A percentile compares a stretch with the other conserved stretches of the same genome.
Conservation (phyloP, 371 early-diverging fungal genomes). For the Lichtheimia ornata region DNA sequence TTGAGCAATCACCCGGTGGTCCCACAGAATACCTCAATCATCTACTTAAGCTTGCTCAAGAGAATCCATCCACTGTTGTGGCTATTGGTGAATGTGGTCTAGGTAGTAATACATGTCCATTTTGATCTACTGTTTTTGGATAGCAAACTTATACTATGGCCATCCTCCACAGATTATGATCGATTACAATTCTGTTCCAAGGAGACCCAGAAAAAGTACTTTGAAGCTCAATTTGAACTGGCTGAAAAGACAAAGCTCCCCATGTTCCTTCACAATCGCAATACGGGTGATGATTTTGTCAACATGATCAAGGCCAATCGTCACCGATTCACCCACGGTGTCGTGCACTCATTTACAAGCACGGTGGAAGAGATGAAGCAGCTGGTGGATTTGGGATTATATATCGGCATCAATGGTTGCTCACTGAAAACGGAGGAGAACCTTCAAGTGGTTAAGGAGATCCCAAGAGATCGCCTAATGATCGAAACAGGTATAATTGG, state of each 20-base stretch:
- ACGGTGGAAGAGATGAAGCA: conserved; percentile 74
- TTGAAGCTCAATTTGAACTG: conserved; percentile 81
- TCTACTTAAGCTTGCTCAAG: conserved; percentile 47
- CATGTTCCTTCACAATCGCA: conserved; percentile 88
- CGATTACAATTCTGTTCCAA: conserved; percentile 82
- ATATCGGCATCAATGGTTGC: conserved; percentile 98
- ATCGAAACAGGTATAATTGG: conserved; percentile 79
- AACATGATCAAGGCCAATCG: conserved; percentile 65
- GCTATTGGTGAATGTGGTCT: conserved; percentile 95
- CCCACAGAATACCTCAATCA: conserved; percentile 64
- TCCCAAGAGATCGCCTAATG: conserved; percentile 86
- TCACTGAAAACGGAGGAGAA: conserved; percentile 91
- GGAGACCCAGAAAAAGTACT: conserved; percentile 76
- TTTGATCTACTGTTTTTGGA: background rate
- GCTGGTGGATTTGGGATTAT: conserved; percentile 78
- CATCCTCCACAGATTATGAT: conserved; percentile 75
- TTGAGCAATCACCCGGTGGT: conserved; percentile 54
- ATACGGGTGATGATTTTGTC: conserved; percentile 68
- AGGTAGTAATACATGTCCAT: conserved; percentile 30
- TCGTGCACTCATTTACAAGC: conserved; percentile 96
- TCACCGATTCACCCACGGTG: conserved; percentile 71
- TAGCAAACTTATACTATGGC: background rate
- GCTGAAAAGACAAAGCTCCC: conserved; percentile 77
- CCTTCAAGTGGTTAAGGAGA: conserved; percentile 72
- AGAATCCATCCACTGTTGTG: conserved; percentile 55